Base-by-base conservation (phyloP, 2,329 filamentous ascomycete genomes). In the Penicillium sp. region DNA sequence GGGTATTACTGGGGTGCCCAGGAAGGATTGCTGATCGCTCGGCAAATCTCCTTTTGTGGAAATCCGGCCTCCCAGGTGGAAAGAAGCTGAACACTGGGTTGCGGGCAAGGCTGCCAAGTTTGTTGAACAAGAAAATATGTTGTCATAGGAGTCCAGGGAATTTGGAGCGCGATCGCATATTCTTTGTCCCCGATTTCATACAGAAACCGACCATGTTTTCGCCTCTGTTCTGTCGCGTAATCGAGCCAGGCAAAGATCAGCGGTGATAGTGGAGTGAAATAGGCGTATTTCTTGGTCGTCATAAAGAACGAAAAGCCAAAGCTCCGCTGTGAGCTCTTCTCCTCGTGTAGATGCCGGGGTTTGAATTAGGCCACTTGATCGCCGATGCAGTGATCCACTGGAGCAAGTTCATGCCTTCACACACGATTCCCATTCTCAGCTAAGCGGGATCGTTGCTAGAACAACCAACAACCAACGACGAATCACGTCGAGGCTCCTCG, bases 231-330 rank as follows among this genome's bases (percentile, higher is more conserved):
- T 54, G 37, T 63, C 41, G 50, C 41, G 49, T 56, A 51, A 53
- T 40, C 40, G 38, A 50, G 43, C 25, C n/a, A 35, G 61, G 61
- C 52, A 64, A 42, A 19, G 63, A 67, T 65, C 61, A 46, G 27
- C 64, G 7, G n/a, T 55, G 23, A 33, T 29, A 53, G 55, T 60
- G 58, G 59, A 57, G 52, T 54, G 19, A 23, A 41, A 38, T 31
- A 49, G 46, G 47, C 53, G 54, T 57, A 40, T 61, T 60, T 59
- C 41, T 40, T 13, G 12, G 31, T 54, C 50, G 29, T 55, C 19
- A 51, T 57, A 48, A 41, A 31, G 41, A 60, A 42, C 50, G 17
- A 37, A 42, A 58, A 52, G 40, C 35, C 29, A 38, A 53, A 53
- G 58, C 53, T 55, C 58, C 58, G 60, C 58, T 12, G 43, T 15